These are phyloP conservation scores for Ichthyophthirius multifiliis DNA, from an alignment of 169 alveolate species.

Conservation along the genomic window DNA sequence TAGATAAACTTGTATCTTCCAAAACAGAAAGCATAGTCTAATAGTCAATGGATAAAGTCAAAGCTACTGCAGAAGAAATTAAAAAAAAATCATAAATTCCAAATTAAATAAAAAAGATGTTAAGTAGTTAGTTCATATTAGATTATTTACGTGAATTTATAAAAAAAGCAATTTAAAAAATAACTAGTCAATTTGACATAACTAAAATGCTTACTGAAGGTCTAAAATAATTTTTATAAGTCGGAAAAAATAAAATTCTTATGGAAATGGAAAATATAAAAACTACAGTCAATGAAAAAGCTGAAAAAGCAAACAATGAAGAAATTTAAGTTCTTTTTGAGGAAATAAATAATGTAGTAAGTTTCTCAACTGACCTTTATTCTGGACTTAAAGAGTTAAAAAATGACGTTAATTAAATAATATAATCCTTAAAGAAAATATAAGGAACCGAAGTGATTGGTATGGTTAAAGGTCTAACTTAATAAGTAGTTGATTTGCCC, in stretches of 20 bases:
- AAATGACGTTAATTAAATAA: not conserved
- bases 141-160: not conserved
- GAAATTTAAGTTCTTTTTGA: not conserved
- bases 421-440: not conserved
- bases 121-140: not conserved
- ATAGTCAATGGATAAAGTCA: no score
- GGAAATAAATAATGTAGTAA: not conserved
- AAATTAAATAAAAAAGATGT: not conserved
- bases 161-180: not conserved
- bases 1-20: not conserved
- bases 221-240: not conserved
- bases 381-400: not conserved
- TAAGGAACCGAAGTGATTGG: no score
- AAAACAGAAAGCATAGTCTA: no score
- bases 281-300: not conserved
- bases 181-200: not conserved
- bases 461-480: no score
- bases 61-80: no score
- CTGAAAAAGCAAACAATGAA: not conserved
- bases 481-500: no score
- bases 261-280: slow-evolving; percentile 2
- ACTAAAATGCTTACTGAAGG: not conserved
- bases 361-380: not conserved
- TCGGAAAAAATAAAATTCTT: not conserved
- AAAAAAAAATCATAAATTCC: no score